Conservation (phyloP, 2,329 filamentous ascomycete genomes). For the Exophiala oligosperma region DNA sequence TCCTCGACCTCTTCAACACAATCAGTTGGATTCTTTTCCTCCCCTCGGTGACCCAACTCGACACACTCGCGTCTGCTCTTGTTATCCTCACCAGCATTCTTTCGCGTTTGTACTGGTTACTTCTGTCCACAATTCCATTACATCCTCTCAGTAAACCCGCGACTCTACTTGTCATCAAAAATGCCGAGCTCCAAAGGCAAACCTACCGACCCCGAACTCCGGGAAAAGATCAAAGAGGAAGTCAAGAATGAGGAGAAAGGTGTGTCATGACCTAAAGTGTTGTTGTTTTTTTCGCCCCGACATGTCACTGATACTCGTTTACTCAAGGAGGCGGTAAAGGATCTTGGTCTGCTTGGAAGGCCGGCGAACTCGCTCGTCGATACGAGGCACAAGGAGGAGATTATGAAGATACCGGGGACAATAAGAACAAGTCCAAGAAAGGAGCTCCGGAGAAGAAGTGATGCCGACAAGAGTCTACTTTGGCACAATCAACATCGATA, state of each 20-base stretch:
- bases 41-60: background rate
- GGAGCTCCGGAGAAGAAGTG: conserved; percentile 28
- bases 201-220: conserved; percentile 26
- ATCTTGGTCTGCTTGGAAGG: conserved; percentile 30
- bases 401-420: conserved; percentile 25
- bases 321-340: conserved; percentile 23
- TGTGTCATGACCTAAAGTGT: background rate
- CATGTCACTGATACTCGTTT: background rate
- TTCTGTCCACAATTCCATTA: too few species aligned
- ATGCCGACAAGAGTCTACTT: background rate
- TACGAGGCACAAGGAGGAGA: conserved; percentile 26
- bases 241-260: conserved; percentile 27
- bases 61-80: background rate
- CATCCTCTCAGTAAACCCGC: too few species aligned
- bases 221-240: conserved; percentile 29
- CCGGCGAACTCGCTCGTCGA: conserved; percentile 24
- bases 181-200: conserved; percentile 28
- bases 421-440: conserved; percentile 28
- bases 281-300: background rate
- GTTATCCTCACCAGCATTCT: background rate
- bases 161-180: background rate
- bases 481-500: too few species aligned
- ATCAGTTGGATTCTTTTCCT: background rate
- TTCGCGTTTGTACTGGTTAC: too few species aligned
- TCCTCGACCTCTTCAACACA: conserved; percentile 3